Conservation (phyloP, 2,329 filamentous ascomycete species). For the Cercospora sp. region DNA sequence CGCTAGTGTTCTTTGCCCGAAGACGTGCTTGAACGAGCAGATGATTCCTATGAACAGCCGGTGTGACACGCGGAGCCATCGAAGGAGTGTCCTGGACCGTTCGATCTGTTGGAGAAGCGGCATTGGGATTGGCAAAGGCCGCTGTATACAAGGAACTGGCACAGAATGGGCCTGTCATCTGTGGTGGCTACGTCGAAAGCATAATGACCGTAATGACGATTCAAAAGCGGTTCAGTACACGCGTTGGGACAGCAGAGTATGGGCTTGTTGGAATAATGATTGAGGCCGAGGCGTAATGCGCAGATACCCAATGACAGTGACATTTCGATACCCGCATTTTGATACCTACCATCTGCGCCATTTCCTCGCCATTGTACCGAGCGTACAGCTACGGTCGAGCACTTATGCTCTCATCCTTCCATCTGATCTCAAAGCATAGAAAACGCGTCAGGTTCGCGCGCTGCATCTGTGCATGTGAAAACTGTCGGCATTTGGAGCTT, state of each 20-base stretch:
- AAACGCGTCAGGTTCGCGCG: background rate
- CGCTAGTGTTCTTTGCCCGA: slow-evolving; percentile 12
- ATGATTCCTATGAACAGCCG: background rate
- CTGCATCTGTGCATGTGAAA: background rate
- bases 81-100: background rate
- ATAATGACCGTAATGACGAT: background rate
- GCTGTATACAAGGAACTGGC: background rate
- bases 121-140: background rate
- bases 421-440: background rate
- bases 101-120: background rate
- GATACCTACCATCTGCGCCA: background rate
- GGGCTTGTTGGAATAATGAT: background rate
- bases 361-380: background rate
- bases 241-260: background rate
- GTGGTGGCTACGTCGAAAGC: background rate
- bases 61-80: background rate
- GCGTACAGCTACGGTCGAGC: background rate
- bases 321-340: background rate
- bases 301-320: background rate
- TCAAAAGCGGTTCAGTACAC: background rate
- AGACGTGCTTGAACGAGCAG: background rate
- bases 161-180: background rate
- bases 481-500: background rate
- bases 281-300: background rate
- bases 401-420: accelerated